Percentiles rank a stretch among this genome's conserved stretches.
These are phyloP conservation scores for Trametes cubensis DNA, from an alignment of 768 basidiomycete genomes.

Conservation along the genomic window DNA sequence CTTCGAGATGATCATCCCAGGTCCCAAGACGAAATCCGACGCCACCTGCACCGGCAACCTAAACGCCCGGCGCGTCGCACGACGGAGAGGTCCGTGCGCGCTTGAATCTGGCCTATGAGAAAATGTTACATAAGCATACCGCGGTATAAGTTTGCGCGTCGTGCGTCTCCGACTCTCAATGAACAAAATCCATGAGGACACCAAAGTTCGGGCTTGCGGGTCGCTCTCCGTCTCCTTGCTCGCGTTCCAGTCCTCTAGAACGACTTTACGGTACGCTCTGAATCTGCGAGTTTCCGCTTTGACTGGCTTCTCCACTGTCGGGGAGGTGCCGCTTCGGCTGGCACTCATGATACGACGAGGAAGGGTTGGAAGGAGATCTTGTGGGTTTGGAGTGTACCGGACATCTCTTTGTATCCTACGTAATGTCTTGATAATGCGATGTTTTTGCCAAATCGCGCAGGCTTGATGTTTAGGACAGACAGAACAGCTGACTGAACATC, in stretches of 20 bases:
- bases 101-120: slow-evolving; percentile 38
- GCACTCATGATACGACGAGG: slow-evolving; percentile 61
- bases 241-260: slow-evolving; percentile 94
- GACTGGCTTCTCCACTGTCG: slow-evolving; percentile 46
- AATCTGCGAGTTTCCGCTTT: slow-evolving; percentile 41
- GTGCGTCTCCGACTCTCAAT: slow-evolving; percentile 33
- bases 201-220: slow-evolving; percentile 89
- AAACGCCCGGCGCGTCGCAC: slow-evolving; percentile 8
- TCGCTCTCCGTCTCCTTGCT: slow-evolving; percentile 85
- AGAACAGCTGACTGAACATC: no score
- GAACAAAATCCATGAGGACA: slow-evolving; percentile 86
- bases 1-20: neutral
- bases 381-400: slow-evolving; percentile 36
- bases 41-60: slow-evolving; percentile 6
- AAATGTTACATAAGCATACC: slow-evolving; percentile 45
- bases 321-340: slow-evolving; percentile 74
- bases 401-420: slow-evolving; percentile 31
- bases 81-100: slow-evolving; percentile 11
- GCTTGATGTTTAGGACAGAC: no score
- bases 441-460: no score
- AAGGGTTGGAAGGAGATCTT: slow-evolving; percentile 40
- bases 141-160: slow-evolving; percentile 29
- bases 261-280: slow-evolving; percentile 40
- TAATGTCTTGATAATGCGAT: neutral
- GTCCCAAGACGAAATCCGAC: neutral